Evolutionary conservation across 129 eudicot genomes (phyloP), one percentile per base, ranked within the genome.

Genomic region (Glebionis coronaria): DNA sequence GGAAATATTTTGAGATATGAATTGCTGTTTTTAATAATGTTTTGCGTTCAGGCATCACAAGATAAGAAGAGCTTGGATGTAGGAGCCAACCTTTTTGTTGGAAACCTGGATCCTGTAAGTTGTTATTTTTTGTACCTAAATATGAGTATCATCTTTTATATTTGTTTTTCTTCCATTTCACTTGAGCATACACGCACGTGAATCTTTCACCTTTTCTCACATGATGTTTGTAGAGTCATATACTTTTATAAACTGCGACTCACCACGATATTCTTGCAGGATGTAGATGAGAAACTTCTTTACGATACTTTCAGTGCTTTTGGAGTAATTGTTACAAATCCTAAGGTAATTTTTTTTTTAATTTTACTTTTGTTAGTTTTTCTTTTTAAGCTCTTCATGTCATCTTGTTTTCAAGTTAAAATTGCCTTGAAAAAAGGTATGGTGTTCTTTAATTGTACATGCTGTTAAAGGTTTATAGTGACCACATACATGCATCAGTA

Each of bases 11-110:
- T 27, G 59, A 70, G 4, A 21, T 40, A 4, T 51, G 23, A n/a
- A 5, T 27, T 57, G 16, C 16, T 46, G 18, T 25, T 61, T 14
- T 19, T 58, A 57, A 20, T 67, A 16, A 13, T 75, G 20, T 65
- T 42, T 35, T 69, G 47, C 12, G n/a, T 76, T 66, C 72, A 91
- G 99, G 97, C 99, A 65, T 89, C 99, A 19, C 99, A 94, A 87
- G 99, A 94, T 82, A 94, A 94, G 80, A 89, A 89, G 94, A 94
- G 95, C 80, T 81, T 94, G 83, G 99, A 94, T 87, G 97, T 94
- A 53, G 99, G 99, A 81, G 99, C 99, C 16, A 94, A 94, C 82
- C 95, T 94, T 63, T 94, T 94, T 65, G 84, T 94, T 77, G 99
- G 99, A 70, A 94, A 94, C 63, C 90, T 94, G 53, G 99, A 94